Evolutionary conservation across 768 basidiomycete genomes (phyloP), one percentile per base, ranked within the genome.

Genomic region (Agaricus subrufescens): DNA sequence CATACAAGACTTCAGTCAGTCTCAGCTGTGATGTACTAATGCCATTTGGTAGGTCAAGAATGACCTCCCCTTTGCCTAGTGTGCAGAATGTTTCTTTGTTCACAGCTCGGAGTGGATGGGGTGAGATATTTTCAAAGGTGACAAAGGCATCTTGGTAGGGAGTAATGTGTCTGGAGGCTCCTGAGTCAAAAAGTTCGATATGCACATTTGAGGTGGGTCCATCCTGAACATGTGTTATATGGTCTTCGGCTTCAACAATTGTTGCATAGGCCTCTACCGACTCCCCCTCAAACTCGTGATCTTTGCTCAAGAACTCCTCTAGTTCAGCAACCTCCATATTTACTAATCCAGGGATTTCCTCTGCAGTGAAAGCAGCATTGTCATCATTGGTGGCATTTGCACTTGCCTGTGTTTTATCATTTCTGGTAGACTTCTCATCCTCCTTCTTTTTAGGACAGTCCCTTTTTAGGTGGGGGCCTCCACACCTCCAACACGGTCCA

Each of bases 1-100:
- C 66, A 53, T 74, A 73, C 3, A 75, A 60, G n/a, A 75, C 71
- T 37, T 73, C 62, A 1, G 61, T 67, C 12, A 76, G 61, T 4
- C 52, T 50, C 2, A 73, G 49, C 19, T 65, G 11, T 3, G 44
- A 30, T 2, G 5, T 14, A 19, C 2, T n/a, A n/a, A 40, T 25
- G 0, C 71, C 69, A 60, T 73, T 67, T 15, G 73, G 73, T 39
- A 75, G 54, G 30, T 70, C 61, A 8, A 75, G 0, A 9, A 31
- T 31, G 31, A 31, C 31, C 31, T 71, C 62, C 1, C 72, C 70
- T 14, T 42, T 60, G 0, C 70, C 70, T 8, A 59, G 53, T n/a
- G 68, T 71, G 47, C 51, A 55, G 56, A 74, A 74, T 1, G 38
- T 49, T 10, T 63, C 31, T 45, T 69, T 66, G 52, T 74, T 71